phyloP scores from a whole-genome alignment of 345 rosid genomes.

The Capsella bursapastoris region DNA sequence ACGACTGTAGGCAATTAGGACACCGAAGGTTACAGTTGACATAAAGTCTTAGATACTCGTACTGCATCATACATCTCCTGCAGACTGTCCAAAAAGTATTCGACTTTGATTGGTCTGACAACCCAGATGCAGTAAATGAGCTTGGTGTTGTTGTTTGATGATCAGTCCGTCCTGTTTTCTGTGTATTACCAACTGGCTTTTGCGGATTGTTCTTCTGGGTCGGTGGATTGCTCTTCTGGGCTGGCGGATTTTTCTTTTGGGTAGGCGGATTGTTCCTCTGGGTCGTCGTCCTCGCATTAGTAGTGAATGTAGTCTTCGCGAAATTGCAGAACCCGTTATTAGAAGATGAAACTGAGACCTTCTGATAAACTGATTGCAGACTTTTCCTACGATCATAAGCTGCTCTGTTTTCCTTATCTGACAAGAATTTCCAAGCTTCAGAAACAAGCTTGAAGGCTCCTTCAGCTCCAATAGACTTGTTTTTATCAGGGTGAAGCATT shows the following conservation, averaged over 20 bases:
- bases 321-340: conserved; percentile 53
- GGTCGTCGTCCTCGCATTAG: conserved; percentile 39
- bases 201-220: conserved; percentile 45
- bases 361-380: conserved; percentile 45
- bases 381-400: conserved; percentile 63
- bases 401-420: conserved; percentile 62
- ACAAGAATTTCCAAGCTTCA: conserved; percentile 76
- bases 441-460: conserved; percentile 70
- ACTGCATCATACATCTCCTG: conserved; percentile 65
- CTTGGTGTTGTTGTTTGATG: conserved; percentile 29
- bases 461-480: conserved; percentile 67
- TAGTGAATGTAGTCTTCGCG: conserved; percentile 43
- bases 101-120: conserved; percentile 44
- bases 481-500: conserved; percentile 73
- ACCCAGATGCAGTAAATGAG: conserved; percentile 34
- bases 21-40: conserved; percentile 61
- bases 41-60: conserved; percentile 63
- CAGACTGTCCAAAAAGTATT: conserved; percentile 76
- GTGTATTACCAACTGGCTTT: conserved; percentile 29
- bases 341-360: conserved; percentile 51
- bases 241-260: conserved; percentile 40
- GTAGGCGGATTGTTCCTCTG: conserved; percentile 42
- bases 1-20: conserved; percentile 66
- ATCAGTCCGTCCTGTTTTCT: conserved; percentile 15
- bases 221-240: conserved; percentile 42